These are phyloP conservation scores for Aaosphaeria arxii DNA, from an alignment of 2,329 filamentous ascomycete genomes.

Conservation along the genomic window DNA sequence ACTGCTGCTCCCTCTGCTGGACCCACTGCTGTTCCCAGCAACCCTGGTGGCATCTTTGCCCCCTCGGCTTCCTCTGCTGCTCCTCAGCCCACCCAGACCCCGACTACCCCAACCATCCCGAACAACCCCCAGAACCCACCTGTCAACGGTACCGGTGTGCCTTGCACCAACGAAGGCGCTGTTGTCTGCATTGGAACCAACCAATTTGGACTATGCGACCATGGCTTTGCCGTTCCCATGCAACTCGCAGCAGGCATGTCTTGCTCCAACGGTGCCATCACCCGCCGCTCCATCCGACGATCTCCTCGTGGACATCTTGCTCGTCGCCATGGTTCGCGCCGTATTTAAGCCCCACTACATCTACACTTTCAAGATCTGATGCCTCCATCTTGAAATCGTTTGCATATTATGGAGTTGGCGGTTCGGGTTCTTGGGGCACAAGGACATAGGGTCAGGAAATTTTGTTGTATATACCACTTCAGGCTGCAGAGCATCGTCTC, in stretches of 20 bases:
- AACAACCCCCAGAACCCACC: neutral
- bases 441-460: too few species aligned
- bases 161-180: slow-evolving; percentile 40
- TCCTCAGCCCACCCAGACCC: neutral
- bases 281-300: slow-evolving; percentile 7
- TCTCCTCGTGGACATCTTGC: slow-evolving; percentile 26
- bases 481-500: too few species aligned
- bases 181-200: slow-evolving; percentile 43
- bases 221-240: slow-evolving; percentile 40
- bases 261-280: slow-evolving; percentile 38
- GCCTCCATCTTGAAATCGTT: slow-evolving; percentile 10
- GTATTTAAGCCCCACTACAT: slow-evolving; percentile 10
- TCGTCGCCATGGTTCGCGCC: slow-evolving; percentile 22
- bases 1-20: slow-evolving; percentile 3
- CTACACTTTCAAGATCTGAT: neutral
- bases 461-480: too few species aligned
- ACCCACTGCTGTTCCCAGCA: slow-evolving; percentile 4
- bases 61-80: slow-evolving; percentile 26
- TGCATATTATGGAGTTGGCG: slow-evolving; percentile 9
- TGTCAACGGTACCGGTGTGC: neutral
- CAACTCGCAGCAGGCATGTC: slow-evolving; percentile 41
- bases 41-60: slow-evolving; percentile 20
- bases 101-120: neutral
- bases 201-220: slow-evolving; percentile 46
- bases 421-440: neutral